Base-by-base conservation (phyloP, 352 stramenopile genomes). In the Phytophthora citrophthora region DNA sequence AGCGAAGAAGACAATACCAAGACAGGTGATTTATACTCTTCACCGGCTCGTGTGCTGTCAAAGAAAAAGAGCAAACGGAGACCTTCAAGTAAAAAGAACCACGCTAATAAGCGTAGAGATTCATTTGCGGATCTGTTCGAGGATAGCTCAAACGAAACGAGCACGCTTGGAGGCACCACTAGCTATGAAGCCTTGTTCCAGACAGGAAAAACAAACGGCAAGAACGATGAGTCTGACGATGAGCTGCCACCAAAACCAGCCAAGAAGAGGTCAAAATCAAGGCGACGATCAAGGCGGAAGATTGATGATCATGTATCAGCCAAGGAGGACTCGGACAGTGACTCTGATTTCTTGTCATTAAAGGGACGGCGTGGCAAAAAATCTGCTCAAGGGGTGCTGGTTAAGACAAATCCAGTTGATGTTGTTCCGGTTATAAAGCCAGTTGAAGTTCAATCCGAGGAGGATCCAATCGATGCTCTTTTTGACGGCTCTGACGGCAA, bases 81-180 rank as follows among this genome's bases (percentile, higher is more conserved):
- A 49, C 54, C 47, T 26, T 39, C n/a, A 27, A 77, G 49, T 20
- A 63, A 64, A 32, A 58, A 53, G n/a, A 77, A 74, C 23, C 68
- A 69, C 2, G 29, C 53, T 26, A 57, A 54, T 8, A 74, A 76
- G 23, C 81, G 78, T 11, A 78, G 76, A 48, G 81, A 92, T 60
- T 94, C 85, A 1, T 94, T 94, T 76, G 85, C 81, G 10, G 75
- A 74, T 62, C 45, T 94, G 40, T 94, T 94, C 64, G 85, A 91
- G 9, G 81, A 89, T 31, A 74, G 68, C 61, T 47, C 61, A 18
- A 70, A 39, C 4, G 63, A 79, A 43, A 59, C 50, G 0, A 41
- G 50, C 38, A 56, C 48, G 13, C 38, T 83, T 43, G 56, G 68
- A 13, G 68, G 72, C 9, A 57, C 61, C 16, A 69, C 56, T 31